Base-by-base conservation (phyloP, 495 filamentous ascomycete species). In the Daldinia decipiens region DNA sequence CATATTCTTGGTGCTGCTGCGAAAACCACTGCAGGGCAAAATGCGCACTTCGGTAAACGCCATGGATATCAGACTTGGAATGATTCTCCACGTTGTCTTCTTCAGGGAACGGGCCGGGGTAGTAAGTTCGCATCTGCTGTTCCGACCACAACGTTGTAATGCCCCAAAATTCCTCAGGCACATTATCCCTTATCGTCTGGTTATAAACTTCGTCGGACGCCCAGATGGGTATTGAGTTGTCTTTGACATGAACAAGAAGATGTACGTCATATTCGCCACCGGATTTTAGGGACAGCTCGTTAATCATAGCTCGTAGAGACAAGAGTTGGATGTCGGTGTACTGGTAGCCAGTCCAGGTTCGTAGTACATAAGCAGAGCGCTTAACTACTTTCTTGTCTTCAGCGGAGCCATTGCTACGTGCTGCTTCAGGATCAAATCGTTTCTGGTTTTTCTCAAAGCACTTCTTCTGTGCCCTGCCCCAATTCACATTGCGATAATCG, bases 401-500 rank as follows among this genome's bases (percentile, higher is more conserved):
- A 31, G 74, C 61, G 38, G 77, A 47, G 1, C 43, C 40, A 1
- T 67, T 27, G 2, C 60, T 70, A 12, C 34, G 0, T 15, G 39
- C 40, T 12, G 60, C 38, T 5, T 65, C 19, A 19, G 74, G 77
- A 40, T 79, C 73, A 53, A 87, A 94, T 47, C 93, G 89, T 72
- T 87, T 82, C 13, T 76, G 74, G 76, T 97, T 97, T 29, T 86
- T 86, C 45, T 85, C 78, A 34, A 86, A 79, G 75, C 93, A 97
- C 17, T 85, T 82, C 59, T 88, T 83, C 73, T 95, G 93, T n/a
- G 87, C 91, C 47, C 86, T 83, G 55, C 84, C 90, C 93, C 93
- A 97, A 57, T 87, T 84, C 40, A 96, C 82, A 11, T 83, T 81
- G 53, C 88, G 83, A 79, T 89, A 97, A 65, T 97, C 91, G 29